Evolutionary conservation across 495 filamentous ascomycete genomes (phyloP), one percentile per base, ranked within the genome.

Genomic region (Xylaria venustula): DNA sequence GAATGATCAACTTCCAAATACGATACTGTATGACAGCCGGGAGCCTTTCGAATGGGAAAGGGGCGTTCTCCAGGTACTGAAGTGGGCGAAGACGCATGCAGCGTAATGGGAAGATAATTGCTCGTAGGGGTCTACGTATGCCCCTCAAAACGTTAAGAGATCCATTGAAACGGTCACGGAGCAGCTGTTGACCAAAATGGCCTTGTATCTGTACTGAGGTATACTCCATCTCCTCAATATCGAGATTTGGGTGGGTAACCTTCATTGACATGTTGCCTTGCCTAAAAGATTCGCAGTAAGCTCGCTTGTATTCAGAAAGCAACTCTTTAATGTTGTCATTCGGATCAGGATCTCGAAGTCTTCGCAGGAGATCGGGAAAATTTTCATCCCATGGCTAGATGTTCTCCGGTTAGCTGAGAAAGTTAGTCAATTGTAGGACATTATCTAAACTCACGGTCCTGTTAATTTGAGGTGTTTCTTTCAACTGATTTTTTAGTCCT

Each of bases 1-100:
- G 51, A 4, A 77, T 63, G 7, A 73, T 44, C 0, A 62, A 8
- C 25, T 51, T 63, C 44, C 77, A 72, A 6, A 80, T 75, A 9
- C 47, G 61, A 2, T 32, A 56, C 51, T 75, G 71, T 2, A 76
- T 23, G 0, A 63, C 25, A 0, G 12, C 20, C 0, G 77, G 77
- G 30, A 78, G 66, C 7, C 15, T 9, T 5, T 74, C 58, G 12
- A 77, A 76, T 0, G 36, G 55, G 23, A 73, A 75, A 0, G 30
- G 20, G 2, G 15, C 44, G 20, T 45, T 32, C 36, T 59, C 53
- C 15, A 62, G 28, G 0, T 59, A 2, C 0, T 0, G 7, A 22
- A 28, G 19, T 15, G 20, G 41, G 0, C 4, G 12, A 23, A 4
- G 54, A n/a, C 40, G 54, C 17, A 22, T 49, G 20, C 12, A 57